phyloP scores from a whole-genome alignment of 2,329 filamentous ascomycete genomes.

The Ophiostoma tasmaniense region DNA sequence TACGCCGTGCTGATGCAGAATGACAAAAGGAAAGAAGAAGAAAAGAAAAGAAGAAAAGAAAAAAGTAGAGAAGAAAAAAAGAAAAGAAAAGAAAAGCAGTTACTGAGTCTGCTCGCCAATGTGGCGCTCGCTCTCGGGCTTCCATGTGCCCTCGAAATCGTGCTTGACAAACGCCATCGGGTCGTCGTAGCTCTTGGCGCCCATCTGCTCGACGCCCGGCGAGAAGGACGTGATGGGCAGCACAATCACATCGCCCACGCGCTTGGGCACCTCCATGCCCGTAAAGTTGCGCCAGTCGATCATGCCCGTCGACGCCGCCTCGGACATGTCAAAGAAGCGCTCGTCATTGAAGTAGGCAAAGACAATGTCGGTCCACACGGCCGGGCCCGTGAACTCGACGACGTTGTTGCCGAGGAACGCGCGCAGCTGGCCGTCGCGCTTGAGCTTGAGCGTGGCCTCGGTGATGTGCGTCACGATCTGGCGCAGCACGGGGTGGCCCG shows the following conservation, averaged over 20 bases:
- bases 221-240: conserved; percentile 96
- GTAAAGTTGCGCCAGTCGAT: conserved; percentile 88
- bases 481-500: conserved; percentile 83
- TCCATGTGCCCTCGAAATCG: conserved; percentile 83
- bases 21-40: not conserved
- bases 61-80: not conserved
- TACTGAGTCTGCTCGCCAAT: conserved; percentile 45
- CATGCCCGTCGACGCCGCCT: conserved; percentile 57
- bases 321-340: conserved; percentile 73
- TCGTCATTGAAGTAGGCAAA: conserved; percentile 92
- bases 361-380: conserved; percentile 85
- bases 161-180: conserved; percentile 98
- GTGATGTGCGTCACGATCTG: conserved; percentile 84
- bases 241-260: conserved; percentile 86
- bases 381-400: conserved; percentile 90
- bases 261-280: conserved; percentile 71
- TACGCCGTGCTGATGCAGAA: not conserved
- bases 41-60: not conserved
- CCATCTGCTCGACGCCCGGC: conserved; percentile 89
- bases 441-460: conserved; percentile 65
- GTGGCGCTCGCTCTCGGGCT: conserved; percentile 62
- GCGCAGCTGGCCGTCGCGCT: conserved; percentile 56
- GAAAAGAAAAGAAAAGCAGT: not conserved
- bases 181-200: conserved; percentile 76
- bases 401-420: conserved; percentile 59